These are phyloP conservation scores for Colletotrichum sansevieriae DNA, from an alignment of 2,329 filamentous ascomycete species.

Conservation along the genomic window DNA sequence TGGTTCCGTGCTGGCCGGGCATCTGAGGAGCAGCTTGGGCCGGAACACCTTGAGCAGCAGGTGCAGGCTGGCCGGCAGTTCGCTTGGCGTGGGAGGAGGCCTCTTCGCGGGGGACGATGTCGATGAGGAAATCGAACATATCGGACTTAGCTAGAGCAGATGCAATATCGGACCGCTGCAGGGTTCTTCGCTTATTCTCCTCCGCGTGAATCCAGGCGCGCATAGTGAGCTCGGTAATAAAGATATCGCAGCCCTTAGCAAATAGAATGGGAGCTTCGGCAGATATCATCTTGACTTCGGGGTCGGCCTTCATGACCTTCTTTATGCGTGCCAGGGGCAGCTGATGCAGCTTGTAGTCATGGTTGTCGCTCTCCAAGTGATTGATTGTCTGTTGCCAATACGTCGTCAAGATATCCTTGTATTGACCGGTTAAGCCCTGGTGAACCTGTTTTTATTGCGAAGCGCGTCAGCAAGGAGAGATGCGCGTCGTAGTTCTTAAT, in stretches of 20 bases:
- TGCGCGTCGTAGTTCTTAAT: background rate
- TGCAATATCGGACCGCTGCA: slow-evolving; percentile 96
- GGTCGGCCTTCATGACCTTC: slow-evolving; percentile 99
- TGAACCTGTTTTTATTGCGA: slow-evolving; percentile 77
- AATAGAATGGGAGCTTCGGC: slow-evolving; percentile 98
- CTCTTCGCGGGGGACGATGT: slow-evolving; percentile 97
- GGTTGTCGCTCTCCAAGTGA: slow-evolving; percentile 92
- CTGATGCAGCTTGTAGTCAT: slow-evolving; percentile 99
- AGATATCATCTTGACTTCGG: slow-evolving; percentile 99
- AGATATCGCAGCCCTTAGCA: slow-evolving; percentile 98
- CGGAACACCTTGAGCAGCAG: slow-evolving; percentile 52
- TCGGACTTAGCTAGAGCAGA: slow-evolving; percentile 96
- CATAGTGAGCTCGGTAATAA: slow-evolving; percentile 99
- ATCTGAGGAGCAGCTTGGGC: slow-evolving; percentile 60
- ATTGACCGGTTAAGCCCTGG: slow-evolving; percentile 91
- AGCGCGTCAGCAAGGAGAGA: slow-evolving; percentile 2
- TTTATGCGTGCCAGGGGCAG: slow-evolving; percentile 98
- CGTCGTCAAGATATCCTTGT: slow-evolving; percentile 97
- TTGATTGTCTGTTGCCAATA: slow-evolving; percentile 99
- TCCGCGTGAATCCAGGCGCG: slow-evolving; percentile 99
- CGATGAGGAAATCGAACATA: slow-evolving; percentile 99
- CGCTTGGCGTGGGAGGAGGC: slow-evolving; percentile 88
- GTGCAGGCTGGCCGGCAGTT: slow-evolving; percentile 65
- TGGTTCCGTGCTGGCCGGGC: slow-evolving; percentile 62
- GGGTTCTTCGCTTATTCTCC: slow-evolving; percentile 95